phyloP scores from a whole-genome alignment of 345 rosid species.

The Syzygium grande region DNA sequence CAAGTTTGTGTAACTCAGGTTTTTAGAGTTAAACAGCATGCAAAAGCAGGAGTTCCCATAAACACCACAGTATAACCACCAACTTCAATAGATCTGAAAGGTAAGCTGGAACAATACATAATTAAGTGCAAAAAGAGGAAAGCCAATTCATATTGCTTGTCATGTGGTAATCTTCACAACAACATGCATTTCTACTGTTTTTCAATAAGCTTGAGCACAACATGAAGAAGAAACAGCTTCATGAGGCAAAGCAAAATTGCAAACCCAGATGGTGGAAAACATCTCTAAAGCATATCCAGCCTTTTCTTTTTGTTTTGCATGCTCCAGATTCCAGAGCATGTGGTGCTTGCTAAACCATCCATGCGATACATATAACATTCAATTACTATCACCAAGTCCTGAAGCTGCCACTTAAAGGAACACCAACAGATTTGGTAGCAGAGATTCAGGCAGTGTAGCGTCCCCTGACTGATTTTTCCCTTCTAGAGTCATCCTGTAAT shows the following conservation, averaged over 20 bases:
- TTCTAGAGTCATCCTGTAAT: slow-evolving; percentile 74
- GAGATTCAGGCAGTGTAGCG: slow-evolving; percentile 60
- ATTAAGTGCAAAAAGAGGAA: background rate
- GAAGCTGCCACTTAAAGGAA: background rate
- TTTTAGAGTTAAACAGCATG: background rate
- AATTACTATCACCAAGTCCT: background rate
- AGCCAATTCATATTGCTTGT: background rate
- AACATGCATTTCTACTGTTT: background rate
- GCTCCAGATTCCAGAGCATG: background rate
- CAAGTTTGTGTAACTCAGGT: background rate
- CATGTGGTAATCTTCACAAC: background rate
- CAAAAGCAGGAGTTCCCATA: background rate
- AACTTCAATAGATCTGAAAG: background rate
- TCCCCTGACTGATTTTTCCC: slow-evolving; percentile 40
- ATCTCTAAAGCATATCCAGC: background rate
- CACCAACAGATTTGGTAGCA: background rate
- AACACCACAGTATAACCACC: background rate
- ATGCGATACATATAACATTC: background rate
- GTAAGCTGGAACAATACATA: background rate
- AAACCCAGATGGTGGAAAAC: background rate
- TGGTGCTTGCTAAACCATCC: background rate
- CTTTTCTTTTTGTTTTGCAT: background rate
- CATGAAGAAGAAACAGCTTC: background rate
- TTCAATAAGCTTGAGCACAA: background rate
- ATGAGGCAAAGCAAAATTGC: background rate